These are phyloP conservation scores for Vitis amurensis DNA, from an alignment of 164 flowering plant species.

Conservation along the genomic window DNA sequence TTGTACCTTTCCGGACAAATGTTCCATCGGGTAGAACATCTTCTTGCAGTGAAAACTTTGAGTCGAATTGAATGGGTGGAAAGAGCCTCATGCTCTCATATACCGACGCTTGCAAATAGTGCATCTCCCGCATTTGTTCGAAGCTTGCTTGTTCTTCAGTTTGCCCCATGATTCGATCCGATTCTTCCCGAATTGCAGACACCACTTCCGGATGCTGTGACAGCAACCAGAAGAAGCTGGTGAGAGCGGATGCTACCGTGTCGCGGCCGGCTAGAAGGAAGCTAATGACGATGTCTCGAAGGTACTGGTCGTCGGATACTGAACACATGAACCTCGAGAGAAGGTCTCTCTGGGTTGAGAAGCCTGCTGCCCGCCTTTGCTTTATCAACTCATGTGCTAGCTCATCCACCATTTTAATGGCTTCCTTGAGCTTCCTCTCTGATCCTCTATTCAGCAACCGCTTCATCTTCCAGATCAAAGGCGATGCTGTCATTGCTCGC, in stretches of 20 bases:
- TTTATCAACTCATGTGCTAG: slow-evolving; percentile 44
- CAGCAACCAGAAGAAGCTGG: slow-evolving; percentile 43
- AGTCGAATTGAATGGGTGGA: slow-evolving; percentile 91
- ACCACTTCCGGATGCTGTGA: slow-evolving; percentile 34
- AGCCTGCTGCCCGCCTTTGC: slow-evolving; percentile 31
- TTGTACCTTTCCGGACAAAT: slow-evolving; percentile 49
- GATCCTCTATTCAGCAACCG: slow-evolving; percentile 44
- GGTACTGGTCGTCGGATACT: slow-evolving; percentile 41
- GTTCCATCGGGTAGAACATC: slow-evolving; percentile 81
- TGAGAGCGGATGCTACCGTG: slow-evolving; percentile 54
- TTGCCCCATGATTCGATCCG: slow-evolving; percentile 33
- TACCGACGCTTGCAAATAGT: slow-evolving; percentile 64
- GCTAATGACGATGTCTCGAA: slow-evolving; percentile 58
- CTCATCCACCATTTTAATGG: slow-evolving; percentile 32
- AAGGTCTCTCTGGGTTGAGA: slow-evolving; percentile 31
- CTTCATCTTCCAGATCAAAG: slow-evolving; percentile 54
- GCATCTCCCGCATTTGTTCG: slow-evolving; percentile 53
- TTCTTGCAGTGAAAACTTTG: slow-evolving; percentile 55
- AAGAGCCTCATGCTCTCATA: slow-evolving; percentile 69
- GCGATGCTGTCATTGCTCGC: slow-evolving; percentile 40
- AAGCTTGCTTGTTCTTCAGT: slow-evolving; percentile 19
- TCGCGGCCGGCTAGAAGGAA: slow-evolving; percentile 67
- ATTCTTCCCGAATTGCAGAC: slow-evolving; percentile 37
- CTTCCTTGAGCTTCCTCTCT: slow-evolving; percentile 48
- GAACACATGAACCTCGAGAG: slow-evolving; percentile 55